A percentile compares a stretch with the other conserved stretches of the same genome.
These are phyloP conservation scores for Xylaria sp. DNA, from an alignment of 2,329 filamentous ascomycete species.

Conservation along the genomic window DNA sequence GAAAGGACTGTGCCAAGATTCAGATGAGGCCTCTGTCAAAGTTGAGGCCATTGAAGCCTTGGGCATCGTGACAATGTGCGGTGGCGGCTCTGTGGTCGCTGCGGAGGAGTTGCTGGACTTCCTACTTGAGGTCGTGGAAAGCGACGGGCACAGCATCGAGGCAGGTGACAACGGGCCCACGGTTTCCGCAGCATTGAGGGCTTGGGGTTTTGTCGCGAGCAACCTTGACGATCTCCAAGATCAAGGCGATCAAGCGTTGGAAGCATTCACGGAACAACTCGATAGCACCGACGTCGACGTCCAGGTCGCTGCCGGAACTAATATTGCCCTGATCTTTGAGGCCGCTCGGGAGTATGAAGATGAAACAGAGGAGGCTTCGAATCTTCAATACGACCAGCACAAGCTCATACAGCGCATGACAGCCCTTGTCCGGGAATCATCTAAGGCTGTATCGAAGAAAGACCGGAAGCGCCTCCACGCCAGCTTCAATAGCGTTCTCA, in stretches of 20 bases:
- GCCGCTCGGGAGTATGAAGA: constrained; percentile 60
- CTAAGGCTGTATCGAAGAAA: constrained; percentile 57
- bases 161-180: constrained; percentile 73
- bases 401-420: constrained; percentile 54
- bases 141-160: constrained; percentile 75
- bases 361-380: constrained; percentile 54
- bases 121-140: constrained; percentile 77
- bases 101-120: constrained; percentile 76
- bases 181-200: constrained; percentile 75
- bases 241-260: constrained; percentile 73
- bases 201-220: constrained; percentile 82
- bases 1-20: constrained; percentile 69
- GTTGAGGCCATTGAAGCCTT: constrained; percentile 75
- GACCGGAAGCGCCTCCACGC: constrained; percentile 55
- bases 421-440: constrained; percentile 54
- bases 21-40: constrained; percentile 68
- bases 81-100: constrained; percentile 72
- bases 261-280: constrained; percentile 85
- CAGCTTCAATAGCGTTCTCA: constrained; percentile 57
- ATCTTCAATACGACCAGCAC: constrained; percentile 58
- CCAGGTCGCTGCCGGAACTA: constrained; percentile 77
- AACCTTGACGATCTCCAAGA: constrained; percentile 76
- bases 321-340: constrained; percentile 84
- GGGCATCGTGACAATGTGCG: constrained; percentile 74
- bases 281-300: constrained; percentile 74